Conservation (phyloP, 768 basidiomycete genomes). For the Lepiota brunneoincarnata region DNA sequence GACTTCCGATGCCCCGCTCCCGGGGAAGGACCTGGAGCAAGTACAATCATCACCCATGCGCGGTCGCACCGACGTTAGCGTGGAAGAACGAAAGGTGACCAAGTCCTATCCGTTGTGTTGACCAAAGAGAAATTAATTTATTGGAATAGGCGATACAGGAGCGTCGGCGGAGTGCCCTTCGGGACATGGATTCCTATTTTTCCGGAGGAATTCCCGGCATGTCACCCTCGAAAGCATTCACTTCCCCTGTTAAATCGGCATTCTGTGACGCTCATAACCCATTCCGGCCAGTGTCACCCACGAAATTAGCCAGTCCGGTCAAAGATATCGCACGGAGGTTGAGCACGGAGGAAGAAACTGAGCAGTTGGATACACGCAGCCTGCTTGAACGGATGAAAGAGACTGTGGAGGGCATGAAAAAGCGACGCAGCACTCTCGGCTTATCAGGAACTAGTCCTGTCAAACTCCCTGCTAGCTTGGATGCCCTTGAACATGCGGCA, state of each 20-base stretch:
- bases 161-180: conserved; percentile 56
- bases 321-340: conserved; percentile 14
- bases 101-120: not conserved
- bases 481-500: conserved; percentile 2
- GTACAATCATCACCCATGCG: conserved; percentile 14
- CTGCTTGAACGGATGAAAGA: conserved; percentile 49
- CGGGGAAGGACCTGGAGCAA: conserved; percentile 1
- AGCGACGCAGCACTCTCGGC: conserved; percentile 33
- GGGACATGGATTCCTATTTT: conserved; percentile 47
- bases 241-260: conserved; percentile 12
- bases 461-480: not conserved
- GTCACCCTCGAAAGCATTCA: conserved; percentile 27
- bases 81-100: conserved; percentile 45
- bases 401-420: conserved; percentile 46
- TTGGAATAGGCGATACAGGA: conserved; percentile 54
- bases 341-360: conserved; percentile 27
- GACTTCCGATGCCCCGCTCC: not conserved
- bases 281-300: conserved; percentile 8
- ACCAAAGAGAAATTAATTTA: not conserved
- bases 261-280: conserved; percentile 15
- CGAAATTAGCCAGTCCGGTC: conserved; percentile 9
- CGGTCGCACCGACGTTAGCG: conserved; percentile 26
- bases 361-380: conserved; percentile 36
- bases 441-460: conserved; percentile 3
- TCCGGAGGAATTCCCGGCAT: conserved; percentile 53